Evolutionary conservation across 1,284 basidiomycete species (phyloP), one percentile per base, ranked within the genome.

Genomic region (Leucoagaricus sp.): DNA sequence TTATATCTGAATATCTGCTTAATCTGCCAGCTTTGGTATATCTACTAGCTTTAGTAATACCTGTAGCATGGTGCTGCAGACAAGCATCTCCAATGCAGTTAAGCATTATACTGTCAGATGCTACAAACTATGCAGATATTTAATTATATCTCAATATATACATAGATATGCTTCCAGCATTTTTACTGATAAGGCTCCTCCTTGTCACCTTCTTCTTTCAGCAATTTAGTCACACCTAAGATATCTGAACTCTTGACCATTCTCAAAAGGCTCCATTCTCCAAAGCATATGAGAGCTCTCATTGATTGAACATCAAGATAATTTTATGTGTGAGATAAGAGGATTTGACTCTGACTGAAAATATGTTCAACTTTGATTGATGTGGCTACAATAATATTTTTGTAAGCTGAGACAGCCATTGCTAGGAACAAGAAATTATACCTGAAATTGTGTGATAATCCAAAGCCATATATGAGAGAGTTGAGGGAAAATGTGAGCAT

Each of bases 361-460:
- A 60, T 48, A 9, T 52, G 55, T 44, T 63, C 60, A 38, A 66
- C 65, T 47, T 65, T 53, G 15, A 63, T 59, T 12, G 63, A 65
- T 10, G 65, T 64, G 13, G 62, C 65, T 63, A 45, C n/a, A 21
- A 12, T 53, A 33, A 42, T 40, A 42, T 28, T 45, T 19, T 40
- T 52, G 28, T 40, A 36, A 51, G 17, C 17, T 15, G 7, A 46
- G n/a, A n/a, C n/a, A n/a, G 5, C 2, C 23, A 36, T n/a, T 40
- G 8, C 26, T 33, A 15, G 25, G 25, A 10, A 49, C 19, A 44
- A 13, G 29, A 23, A 8, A 38, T 19, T 31, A 33, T 23, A 74
- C 69, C 66, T 59, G 65, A 70, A 19, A 71, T 70, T 2, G 62
- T 62, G 1, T 73, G 59, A 47, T 72, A 74, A 55, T 69, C 61